These are phyloP conservation scores for Vitis riparia DNA, from an alignment of 164 flowering plant genomes.

Conservation along the genomic window DNA sequence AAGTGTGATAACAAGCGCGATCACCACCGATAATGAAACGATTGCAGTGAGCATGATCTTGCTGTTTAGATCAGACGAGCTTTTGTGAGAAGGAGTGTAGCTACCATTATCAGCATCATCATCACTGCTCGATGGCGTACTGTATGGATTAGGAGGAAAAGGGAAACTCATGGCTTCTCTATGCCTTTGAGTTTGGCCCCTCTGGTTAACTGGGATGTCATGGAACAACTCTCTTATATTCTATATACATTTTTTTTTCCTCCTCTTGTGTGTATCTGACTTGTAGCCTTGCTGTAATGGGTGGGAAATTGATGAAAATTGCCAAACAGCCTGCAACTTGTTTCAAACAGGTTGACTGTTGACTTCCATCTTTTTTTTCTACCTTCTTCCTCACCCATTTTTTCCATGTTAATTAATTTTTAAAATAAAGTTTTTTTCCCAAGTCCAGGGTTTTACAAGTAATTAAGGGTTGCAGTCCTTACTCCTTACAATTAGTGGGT, in stretches of 20 bases:
- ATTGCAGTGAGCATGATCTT: constrained; percentile 39
- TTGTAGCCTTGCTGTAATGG: neutral
- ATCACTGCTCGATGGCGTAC: neutral
- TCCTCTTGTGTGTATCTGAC: neutral
- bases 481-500: too few relatives aligned
- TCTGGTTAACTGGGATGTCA: neutral
- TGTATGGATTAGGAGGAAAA: neutral
- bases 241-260: too few relatives aligned
- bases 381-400: neutral
- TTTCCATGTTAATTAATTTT: neutral
- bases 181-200: neutral
- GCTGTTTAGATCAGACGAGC: constrained; percentile 21
- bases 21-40: constrained; percentile 23
- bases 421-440: neutral
- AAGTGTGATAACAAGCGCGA: constrained; percentile 23
- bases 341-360: constrained; percentile 7
- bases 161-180: neutral
- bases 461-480: too few relatives aligned
- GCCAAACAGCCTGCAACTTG: neutral
- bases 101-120: neutral
- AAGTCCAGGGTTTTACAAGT: too few relatives aligned
- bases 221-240: too few relatives aligned
- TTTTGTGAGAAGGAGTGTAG: neutral
- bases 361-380: neutral
- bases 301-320: neutral